Percentiles rank a stretch among this genome's conserved stretches.
Evolutionary conservation across 2,329 filamentous ascomycete genomes (phyloP).

Genomic region (Arachnomyces sp.): DNA sequence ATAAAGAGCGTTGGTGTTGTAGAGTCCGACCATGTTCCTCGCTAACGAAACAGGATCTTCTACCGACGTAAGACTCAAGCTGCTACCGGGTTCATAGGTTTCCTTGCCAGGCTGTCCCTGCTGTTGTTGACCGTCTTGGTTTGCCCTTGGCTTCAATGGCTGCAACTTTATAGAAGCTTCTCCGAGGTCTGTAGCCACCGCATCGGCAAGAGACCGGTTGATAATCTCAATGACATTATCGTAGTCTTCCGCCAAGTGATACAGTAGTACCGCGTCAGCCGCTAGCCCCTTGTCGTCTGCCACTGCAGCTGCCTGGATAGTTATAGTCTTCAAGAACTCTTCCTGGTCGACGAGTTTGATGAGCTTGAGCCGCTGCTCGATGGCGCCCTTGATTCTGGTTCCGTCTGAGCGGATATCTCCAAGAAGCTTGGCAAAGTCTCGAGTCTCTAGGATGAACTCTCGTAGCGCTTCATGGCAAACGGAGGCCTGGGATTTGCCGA

Average conservation of each 20-base stretch:
- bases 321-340: conserved; percentile 87
- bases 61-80: conserved; percentile 57
- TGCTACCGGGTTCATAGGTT: conserved; percentile 42
- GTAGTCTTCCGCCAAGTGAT: conserved; percentile 90
- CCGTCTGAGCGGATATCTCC: conserved; percentile 87
- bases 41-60: conserved; percentile 60
- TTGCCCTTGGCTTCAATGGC: conserved; percentile 65
- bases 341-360: conserved; percentile 73
- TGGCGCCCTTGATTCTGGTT: conserved; percentile 72
- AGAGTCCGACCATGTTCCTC: conserved; percentile 55
- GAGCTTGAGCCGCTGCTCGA: conserved; percentile 75
- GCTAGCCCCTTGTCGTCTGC: conserved; percentile 91
- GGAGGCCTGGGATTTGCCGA: conserved; percentile 67
- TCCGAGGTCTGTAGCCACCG: conserved; percentile 76
- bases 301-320: conserved; percentile 80
- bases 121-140: conserved; percentile 20
- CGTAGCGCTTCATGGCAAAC: conserved; percentile 89
- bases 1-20: conserved; percentile 54
- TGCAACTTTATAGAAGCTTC: conserved; percentile 71
- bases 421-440: conserved; percentile 88
- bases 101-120: conserved; percentile 33
- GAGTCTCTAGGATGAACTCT: conserved; percentile 90
- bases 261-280: conserved; percentile 88
- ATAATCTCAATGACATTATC: conserved; percentile 88
- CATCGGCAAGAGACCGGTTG: conserved; percentile 83